Evolutionary conservation across 192 early-diverging fungal species (phyloP), one percentile per base, ranked within the genome.

Genomic region (Linnemannia zychae): DNA sequence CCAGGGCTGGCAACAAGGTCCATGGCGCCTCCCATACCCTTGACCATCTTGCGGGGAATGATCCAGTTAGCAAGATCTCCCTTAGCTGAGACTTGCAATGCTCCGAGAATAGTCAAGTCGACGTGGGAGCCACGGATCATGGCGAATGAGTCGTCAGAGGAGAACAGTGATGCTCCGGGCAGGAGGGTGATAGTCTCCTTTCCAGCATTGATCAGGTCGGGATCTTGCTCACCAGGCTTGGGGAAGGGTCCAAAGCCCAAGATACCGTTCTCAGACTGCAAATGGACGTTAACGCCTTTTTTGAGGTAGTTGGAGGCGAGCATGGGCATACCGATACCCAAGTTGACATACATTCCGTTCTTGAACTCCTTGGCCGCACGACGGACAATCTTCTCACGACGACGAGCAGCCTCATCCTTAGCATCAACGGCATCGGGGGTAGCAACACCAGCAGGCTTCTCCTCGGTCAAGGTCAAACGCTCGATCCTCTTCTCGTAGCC

Each of bases 21-120:
- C 94, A 95, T 95, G 17, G 95, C 94, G 16, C 95, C 94, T 53
- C 95, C 95, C 92, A 92, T 94, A 76, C 95, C 95, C 91, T 96
- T 96, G 79, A 96, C 93, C 90, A 96, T 94, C 89, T 96, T 96
- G 48, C 94, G 91, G 17, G 95, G 95, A 28, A 96, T 93, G 78
- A 96, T 94, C 95, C 95, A 96, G 90, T 96, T 96, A 77, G 95
- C 94, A 60, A 96, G 88, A 81, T 94, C 93, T 46, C 95, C 95
- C 77, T 87, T 88, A 76, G 90, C 84, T 0, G 94, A 93, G n/a
- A 96, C 95, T 88, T 96, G 91, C 85, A 96, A 91, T 33, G 91
- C 95, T 24, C 95, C 95, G 24, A 96, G 87, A 68, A 96, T 93
- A 47, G 94, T 94, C 80, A 95, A 87, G 72, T 95, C 93, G 49